These are phyloP conservation scores for Nakazawaea pomicola DNA, from an alignment of 805 yeast genomes.

Conservation along the genomic window DNA sequence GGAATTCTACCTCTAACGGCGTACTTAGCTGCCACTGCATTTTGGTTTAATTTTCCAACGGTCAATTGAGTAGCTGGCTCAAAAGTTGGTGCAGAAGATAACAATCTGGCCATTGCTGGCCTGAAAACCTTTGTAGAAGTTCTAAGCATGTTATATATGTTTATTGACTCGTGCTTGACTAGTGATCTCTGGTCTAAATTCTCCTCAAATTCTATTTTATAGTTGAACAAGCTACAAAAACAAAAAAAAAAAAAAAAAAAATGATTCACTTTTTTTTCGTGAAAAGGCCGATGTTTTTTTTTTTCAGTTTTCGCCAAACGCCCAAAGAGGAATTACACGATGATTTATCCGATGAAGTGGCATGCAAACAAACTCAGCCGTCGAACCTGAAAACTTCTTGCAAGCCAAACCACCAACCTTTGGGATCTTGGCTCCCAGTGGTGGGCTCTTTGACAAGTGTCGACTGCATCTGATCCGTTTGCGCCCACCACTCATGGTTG, in stretches of 20 bases:
- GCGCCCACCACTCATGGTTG: constrained; percentile 35
- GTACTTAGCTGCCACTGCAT: constrained; percentile 81
- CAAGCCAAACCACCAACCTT: constrained; percentile 34
- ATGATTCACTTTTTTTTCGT: no score
- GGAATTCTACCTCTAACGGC: constrained; percentile 97
- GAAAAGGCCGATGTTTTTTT: no score
- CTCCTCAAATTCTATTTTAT: no score
- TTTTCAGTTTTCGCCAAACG: background rate
- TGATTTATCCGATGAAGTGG: background rate
- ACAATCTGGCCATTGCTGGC: no score
- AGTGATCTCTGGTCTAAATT: no score
- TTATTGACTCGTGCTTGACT: no score
- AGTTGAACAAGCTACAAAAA: no score
- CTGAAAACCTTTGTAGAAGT: no score
- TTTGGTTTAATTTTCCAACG: constrained; percentile 57
- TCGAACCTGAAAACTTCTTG: constrained; percentile 36
- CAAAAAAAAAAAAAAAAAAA: no score
- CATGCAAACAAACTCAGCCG: background rate
- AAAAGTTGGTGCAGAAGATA: constrained; percentile 14
- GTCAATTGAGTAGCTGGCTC: constrained; percentile 31
- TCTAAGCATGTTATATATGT: no score
- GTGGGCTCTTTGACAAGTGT: constrained; percentile 31
- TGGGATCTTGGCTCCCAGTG: constrained; percentile 30
- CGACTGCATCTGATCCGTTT: constrained; percentile 35
- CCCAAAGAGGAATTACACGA: no score